Percentiles rank a stretch among this genome's conserved stretches.
Evolutionary conservation across 129 eudicot species (phyloP).

Genomic region (Pittosporum tobira): DNA sequence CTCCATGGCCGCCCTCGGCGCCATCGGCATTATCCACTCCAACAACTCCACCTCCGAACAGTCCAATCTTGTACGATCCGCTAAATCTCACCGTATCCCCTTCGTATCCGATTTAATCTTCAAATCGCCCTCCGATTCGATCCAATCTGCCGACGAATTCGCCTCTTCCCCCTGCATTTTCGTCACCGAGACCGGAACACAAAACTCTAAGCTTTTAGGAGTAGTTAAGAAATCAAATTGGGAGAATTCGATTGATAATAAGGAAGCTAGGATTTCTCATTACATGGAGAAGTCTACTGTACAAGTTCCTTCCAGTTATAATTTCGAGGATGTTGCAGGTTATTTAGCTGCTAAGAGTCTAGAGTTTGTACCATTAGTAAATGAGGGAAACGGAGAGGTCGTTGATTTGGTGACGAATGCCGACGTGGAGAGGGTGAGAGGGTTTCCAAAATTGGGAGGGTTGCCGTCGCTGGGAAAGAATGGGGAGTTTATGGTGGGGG

Average conservation of each 20-base stretch:
- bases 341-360: constrained; percentile 40
- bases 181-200: constrained; percentile 35
- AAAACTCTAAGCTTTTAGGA: constrained; percentile 39
- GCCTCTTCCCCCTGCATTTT: constrained; percentile 31
- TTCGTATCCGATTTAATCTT: constrained; percentile 29
- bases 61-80: constrained; percentile 34
- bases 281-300: constrained; percentile 41
- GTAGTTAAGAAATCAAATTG: constrained; percentile 37
- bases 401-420: constrained; percentile 23
- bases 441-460: constrained; percentile 50
- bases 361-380: constrained; percentile 58
- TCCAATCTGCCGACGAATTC: constrained; percentile 30
- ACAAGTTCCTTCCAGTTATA: constrained; percentile 30
- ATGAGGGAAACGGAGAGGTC: constrained; percentile 30
- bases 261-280: constrained; percentile 41
- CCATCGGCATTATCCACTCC: constrained; percentile 62
- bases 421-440: constrained; percentile 45
- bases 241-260: constrained; percentile 20
- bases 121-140: constrained; percentile 39
- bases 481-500: constrained; percentile 68
- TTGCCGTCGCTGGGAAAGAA: constrained; percentile 44
- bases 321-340: constrained; percentile 56
- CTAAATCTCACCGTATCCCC: constrained; percentile 59
- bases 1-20: constrained; percentile 71
- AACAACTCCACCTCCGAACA: constrained; percentile 51